Conservation (phyloP, 129 eudicot species). For the Deinandra increscens region DNA sequence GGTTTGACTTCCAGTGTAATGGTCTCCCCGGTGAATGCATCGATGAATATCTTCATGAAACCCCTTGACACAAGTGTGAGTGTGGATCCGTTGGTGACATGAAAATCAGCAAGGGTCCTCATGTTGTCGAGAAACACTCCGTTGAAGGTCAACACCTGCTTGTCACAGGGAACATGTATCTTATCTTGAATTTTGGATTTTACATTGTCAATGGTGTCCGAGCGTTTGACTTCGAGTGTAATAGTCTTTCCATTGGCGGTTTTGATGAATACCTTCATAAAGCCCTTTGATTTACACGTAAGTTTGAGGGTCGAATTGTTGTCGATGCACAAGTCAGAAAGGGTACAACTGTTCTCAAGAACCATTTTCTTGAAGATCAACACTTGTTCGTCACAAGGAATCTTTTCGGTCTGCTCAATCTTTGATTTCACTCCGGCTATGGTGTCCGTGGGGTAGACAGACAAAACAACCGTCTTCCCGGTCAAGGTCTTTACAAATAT, state of each 20-base stretch:
- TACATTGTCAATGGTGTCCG: background rate
- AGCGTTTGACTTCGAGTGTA: background rate
- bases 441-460: too few species aligned
- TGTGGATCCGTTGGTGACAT: background rate
- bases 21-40: background rate
- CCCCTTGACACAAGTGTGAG: conserved; percentile 2
- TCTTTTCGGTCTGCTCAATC: background rate
- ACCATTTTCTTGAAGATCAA: too few species aligned
- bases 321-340: too few species aligned
- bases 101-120: background rate
- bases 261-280: background rate
- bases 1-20: background rate
- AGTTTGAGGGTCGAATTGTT: background rate
- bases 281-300: background rate
- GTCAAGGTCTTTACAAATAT: background rate
- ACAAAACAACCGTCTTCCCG: background rate
- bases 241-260: too few species aligned
- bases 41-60: background rate
- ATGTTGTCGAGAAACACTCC: background rate
- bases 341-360: too few species aligned
- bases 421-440: too few species aligned
- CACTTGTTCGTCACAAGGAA: too few species aligned
- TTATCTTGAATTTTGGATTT: background rate
- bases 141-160: background rate
- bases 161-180: background rate